Base-by-base conservation (phyloP, 176 grass and related monocot species). In the Ensete ventricosum region DNA sequence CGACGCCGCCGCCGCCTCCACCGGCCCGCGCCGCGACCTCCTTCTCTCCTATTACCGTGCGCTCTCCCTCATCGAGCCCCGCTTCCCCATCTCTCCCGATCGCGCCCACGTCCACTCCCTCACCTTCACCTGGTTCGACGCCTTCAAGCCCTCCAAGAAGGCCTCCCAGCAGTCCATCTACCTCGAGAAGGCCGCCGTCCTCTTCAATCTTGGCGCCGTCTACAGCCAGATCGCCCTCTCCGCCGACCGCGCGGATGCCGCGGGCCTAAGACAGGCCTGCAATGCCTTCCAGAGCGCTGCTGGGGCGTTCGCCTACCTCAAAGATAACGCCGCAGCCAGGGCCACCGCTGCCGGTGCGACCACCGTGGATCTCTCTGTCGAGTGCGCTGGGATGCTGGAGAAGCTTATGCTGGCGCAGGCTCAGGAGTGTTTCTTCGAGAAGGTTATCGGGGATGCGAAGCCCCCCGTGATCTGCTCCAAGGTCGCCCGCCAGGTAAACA, bases 371-470 rank as follows among this genome's bases (percentile, higher is more conserved):
- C 74, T 99, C 25, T 86, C 91, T 16, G 86, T 91, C 9, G 96
- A 99, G 81, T 95, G 86, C 64, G 82, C 91, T 8, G 88, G 51
- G 29, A 99, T 99, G 91, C 88, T 95, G 48, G 96, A 99, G 82
- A 94, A 87, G 77, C 85, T 99, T 14, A 91, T 99, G 96, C 96
- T 99, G 53, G 96, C 96, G 48, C 96, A 99, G 76, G 91, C 96
- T 17, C 91, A 99, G 76, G 96, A 99, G 80, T 99, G 96, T 85
- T 95, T 99, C 86, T 99, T 92, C 67, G 96, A 99, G 86, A 99
- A 92, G 88, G 96, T 91, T 14, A 87, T 99, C 64, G 86, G 76
- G n/a, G 96, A 90, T 13, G 91, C 84, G n/a, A 99, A 95, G 81
- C 91, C 96, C 3, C 88, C 91, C 0, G 79, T 76, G 20, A 71